These are phyloP conservation scores for Tuber umbilicatum DNA, from an alignment of 495 filamentous ascomycete species.

Conservation along the genomic window DNA sequence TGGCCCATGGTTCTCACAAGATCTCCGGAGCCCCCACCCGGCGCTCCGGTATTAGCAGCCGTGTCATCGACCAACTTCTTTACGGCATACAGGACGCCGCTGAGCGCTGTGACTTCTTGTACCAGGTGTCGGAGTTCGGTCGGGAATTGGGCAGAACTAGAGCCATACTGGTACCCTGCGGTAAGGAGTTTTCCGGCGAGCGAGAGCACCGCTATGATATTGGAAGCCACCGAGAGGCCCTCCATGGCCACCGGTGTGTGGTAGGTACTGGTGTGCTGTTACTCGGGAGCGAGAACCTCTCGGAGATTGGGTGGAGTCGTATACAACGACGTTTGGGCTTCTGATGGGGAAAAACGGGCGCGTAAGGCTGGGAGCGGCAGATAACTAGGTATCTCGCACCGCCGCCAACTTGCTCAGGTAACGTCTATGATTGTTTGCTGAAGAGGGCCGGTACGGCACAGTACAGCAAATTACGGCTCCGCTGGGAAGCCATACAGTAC, in stretches of 20 bases:
- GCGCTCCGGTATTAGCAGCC: background rate
- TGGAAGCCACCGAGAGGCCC: conserved; percentile 10
- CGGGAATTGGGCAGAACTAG: conserved; percentile 7
- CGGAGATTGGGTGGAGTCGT: too few species aligned
- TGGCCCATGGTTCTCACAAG: background rate
- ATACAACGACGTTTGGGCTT: too few species aligned
- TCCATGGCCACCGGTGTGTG: conserved; percentile 1
- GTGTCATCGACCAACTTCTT: background rate
- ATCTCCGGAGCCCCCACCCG: background rate
- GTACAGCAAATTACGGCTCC: too few species aligned
- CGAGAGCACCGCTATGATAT: conserved; percentile 4
- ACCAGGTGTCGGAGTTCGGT: conserved; percentile 1
- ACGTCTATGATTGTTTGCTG: too few species aligned
- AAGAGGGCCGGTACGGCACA: too few species aligned
- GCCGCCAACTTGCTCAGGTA: too few species aligned
- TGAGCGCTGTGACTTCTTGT: conserved; percentile 8
- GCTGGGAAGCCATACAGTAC: too few species aligned
- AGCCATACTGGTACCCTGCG: conserved; percentile 16
- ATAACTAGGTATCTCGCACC: too few species aligned
- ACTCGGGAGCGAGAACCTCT: background rate
- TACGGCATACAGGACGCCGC: conserved; percentile 11
- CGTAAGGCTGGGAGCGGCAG: too few species aligned
- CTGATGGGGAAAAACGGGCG: too few species aligned
- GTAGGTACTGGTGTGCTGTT: background rate
- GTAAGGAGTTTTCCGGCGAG: conserved; percentile 3